A percentile compares a stretch with the other conserved stretches of the same genome.
These are phyloP conservation scores for Ophiosphaerella narmari DNA, from an alignment of 2,329 filamentous ascomycete genomes.

Conservation along the genomic window DNA sequence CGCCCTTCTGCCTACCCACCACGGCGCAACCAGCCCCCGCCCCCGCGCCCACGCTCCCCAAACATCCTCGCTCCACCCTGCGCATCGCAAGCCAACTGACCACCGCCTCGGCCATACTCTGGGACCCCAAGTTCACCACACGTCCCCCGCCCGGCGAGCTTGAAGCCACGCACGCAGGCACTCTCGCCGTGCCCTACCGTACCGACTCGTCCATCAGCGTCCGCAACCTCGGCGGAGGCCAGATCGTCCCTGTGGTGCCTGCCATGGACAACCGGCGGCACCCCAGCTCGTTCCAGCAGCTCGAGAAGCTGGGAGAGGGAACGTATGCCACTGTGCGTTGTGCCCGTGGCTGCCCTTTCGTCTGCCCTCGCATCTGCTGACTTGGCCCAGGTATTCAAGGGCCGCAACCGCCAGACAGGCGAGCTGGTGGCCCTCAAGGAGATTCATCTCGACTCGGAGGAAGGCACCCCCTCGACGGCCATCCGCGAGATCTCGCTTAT, in stretches of 20 bases:
- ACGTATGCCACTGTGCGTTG: slow-evolving; percentile 90
- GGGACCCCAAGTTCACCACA: slow-evolving; percentile 54
- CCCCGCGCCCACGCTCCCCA: slow-evolving; percentile 19
- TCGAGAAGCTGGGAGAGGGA: slow-evolving; percentile 96
- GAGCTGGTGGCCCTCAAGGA: slow-evolving; percentile 97
- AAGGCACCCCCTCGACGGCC: slow-evolving; percentile 94
- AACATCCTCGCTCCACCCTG: slow-evolving; percentile 28
- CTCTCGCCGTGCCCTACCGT: slow-evolving; percentile 51
- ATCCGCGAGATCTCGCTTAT: slow-evolving; percentile 98
- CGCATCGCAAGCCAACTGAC: slow-evolving; percentile 53
- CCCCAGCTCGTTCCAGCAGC: slow-evolving; percentile 97
- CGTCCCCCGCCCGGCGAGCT: slow-evolving; percentile 53
- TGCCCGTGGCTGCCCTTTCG: background rate
- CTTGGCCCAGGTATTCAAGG: slow-evolving; percentile 86
- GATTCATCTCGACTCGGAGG: slow-evolving; percentile 97
- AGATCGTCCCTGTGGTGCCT: slow-evolving; percentile 35
- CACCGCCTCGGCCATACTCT: slow-evolving; percentile 56
- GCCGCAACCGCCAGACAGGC: slow-evolving; percentile 93
- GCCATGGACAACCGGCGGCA: slow-evolving; percentile 90
- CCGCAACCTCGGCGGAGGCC: slow-evolving; percentile 52
- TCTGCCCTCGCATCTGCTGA: slow-evolving; percentile 21
- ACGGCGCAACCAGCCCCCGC: slow-evolving; percentile 30
- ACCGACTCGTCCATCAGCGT: slow-evolving; percentile 59
- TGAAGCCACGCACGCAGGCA: slow-evolving; percentile 55
- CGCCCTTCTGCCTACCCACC: slow-evolving; percentile 4